Conservation (phyloP, 106 monocot genomes). For the Ottelia alismoides region DNA sequence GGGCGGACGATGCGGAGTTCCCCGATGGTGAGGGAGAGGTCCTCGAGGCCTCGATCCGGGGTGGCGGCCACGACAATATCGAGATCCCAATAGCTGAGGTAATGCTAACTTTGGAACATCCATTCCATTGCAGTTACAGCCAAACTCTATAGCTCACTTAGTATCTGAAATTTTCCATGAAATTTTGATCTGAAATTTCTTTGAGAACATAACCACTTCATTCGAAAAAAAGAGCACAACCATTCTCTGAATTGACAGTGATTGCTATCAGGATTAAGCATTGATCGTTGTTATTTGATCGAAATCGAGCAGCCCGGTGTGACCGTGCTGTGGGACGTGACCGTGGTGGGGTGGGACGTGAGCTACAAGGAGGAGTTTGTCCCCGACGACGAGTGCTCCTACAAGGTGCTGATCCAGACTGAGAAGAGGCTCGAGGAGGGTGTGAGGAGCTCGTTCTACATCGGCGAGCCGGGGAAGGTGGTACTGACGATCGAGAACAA, state of each 20-base stretch:
- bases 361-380: slow-evolving; percentile 58
- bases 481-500: slow-evolving; percentile 44
- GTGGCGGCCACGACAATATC: slow-evolving; percentile 12
- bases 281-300: too few species aligned
- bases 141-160: too few species aligned
- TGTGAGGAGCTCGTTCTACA: slow-evolving; percentile 51
- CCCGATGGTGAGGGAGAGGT: slow-evolving; percentile 17
- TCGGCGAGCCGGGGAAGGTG: slow-evolving; percentile 60
- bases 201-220: too few species aligned
- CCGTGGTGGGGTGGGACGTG: slow-evolving; percentile 66
- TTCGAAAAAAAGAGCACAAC: too few species aligned
- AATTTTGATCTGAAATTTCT: too few species aligned
- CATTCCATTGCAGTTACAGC: too few species aligned
- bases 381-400: slow-evolving; percentile 70
- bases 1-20: slow-evolving; percentile 42
- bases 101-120: too few species aligned
- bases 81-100: slow-evolving; percentile 36
- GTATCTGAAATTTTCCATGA: too few species aligned
- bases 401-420: slow-evolving; percentile 38
- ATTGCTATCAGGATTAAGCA: too few species aligned
- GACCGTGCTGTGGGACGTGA: slow-evolving; percentile 58
- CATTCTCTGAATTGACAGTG: too few species aligned
- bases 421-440: slow-evolving; percentile 44
- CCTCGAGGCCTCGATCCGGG: slow-evolving; percentile 21
- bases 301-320: slow-evolving; percentile 45